Evolutionary conservation across 192 early-diverging fungal species (phyloP), one percentile per base, ranked within the genome.

Genomic region (Entomortierella lignicola): DNA sequence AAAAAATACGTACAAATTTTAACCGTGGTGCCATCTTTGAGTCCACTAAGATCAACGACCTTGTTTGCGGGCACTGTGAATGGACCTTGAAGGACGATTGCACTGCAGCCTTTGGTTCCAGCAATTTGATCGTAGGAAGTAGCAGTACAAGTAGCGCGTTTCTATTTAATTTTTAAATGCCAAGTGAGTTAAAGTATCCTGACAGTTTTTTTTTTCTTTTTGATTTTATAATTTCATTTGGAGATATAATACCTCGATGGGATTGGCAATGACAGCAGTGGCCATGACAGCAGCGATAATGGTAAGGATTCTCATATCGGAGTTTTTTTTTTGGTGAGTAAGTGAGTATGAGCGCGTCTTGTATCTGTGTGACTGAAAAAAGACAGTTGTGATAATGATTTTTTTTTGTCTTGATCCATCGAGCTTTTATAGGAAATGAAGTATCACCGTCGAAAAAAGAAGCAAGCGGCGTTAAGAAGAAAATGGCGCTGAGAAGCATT

Each of bases 61-160:
- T 55, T 71, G 60, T 77, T 81, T 30, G 72, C 67, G 52, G 81
- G 77, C 21, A 82, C 81, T 31, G 81, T 82, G 63, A 82, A 79
- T n/a, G 75, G 75, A 6, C 75, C 75, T 56, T 70, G 75, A 66
- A 79, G 58, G 60, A 52, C 61, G n/a, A 79, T 67, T 4, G 61
- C 20, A 18, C 41, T 72, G 68, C 60, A 79, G 50, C 21, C 34
- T 60, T 66, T 56, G 34, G 72, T 59, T 23, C 62, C 62, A 21
- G 72, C 34, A 43, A 74, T 66, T 66, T 66, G 56, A n/a, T 57
- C 43, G 34, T 66, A 74, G 12, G 72, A 66, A 8, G 57, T 74
- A 23, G 55, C 60, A 34, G 56, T 56, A 32, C 60, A 74, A 42
- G 25, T 26, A n/a, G 63, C 32, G 31, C 56, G 63, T 61, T 52